These are phyloP conservation scores for Anisodus tanguticus DNA, from an alignment of 257 asterid species.

Conservation along the genomic window DNA sequence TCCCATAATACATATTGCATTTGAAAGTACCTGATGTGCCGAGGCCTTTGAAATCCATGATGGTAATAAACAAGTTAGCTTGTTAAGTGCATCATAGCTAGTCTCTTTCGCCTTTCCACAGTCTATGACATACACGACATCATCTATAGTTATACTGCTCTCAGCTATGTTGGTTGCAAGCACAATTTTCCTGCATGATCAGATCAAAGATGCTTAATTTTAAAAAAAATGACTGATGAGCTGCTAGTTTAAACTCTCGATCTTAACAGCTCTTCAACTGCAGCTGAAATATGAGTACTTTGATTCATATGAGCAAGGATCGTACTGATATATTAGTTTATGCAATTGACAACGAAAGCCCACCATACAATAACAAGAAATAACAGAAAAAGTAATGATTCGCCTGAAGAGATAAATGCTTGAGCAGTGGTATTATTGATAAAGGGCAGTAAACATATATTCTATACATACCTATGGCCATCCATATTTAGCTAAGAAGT, in stretches of 20 bases:
- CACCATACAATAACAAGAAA: not conserved
- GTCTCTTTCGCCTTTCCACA: conserved; percentile 99
- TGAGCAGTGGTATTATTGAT: conserved; percentile 3
- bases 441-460: not conserved
- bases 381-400: conserved; percentile 1
- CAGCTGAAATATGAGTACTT: not conserved
- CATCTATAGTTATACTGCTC: conserved; percentile 97
- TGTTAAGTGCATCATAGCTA: conserved; percentile 96
- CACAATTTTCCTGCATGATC: conserved; percentile 76
- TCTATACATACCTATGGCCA: not conserved
- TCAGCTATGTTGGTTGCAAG: conserved; percentile 97
- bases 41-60: conserved; percentile 99
- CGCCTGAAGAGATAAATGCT: not conserved
- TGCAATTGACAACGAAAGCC: not conserved
- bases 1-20: not conserved
- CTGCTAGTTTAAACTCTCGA: not conserved
- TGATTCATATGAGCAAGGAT: not conserved
- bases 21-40: conserved; percentile 77
- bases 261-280: conserved; percentile 2
- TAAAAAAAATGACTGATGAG: not conserved
- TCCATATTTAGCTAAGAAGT: conserved; percentile 1
- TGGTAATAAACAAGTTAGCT: conserved; percentile 91
- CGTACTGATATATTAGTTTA: not conserved
- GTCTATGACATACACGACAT: conserved; percentile 91
- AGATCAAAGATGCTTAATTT: not conserved